Evolutionary conservation across 2,329 filamentous ascomycete genomes (phyloP), one percentile per base, ranked within the genome.

Genomic region (Fusarium aywerte): DNA sequence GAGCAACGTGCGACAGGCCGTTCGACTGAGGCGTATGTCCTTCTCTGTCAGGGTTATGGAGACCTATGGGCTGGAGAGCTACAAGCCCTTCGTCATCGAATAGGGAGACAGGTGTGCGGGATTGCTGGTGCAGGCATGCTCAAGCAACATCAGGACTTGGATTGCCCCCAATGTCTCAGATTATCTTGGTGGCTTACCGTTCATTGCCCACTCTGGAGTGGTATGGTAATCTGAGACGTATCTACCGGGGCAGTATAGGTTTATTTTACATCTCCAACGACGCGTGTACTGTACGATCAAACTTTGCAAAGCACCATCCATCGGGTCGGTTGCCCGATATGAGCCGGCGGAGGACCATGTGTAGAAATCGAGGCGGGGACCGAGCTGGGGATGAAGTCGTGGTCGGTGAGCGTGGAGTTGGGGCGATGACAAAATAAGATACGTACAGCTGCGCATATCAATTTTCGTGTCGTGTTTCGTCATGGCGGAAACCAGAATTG

Each of bases 41-140:
- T 45, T 59, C 50, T 57, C 45, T 62, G 57, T 60, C 57, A 54
- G 62, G 57, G 61, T 23, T 57, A 51, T 36, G 47, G 54, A 48
- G 50, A 38, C 45, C 45, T 38, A 44, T 49, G 32, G 40, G 35
- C 39, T 55, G 43, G 38, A 58, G 35, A 58, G 38, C 36, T 58
- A 43, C 47, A 58, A 59, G 50, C 36, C 53, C 43, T 51, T 49
- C 39, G 10, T 36, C 35, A 40, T 50, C 68, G 62, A 70, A 70
- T 70, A 58, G 57, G 53, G 36, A 61, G 25, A 16, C 27, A 51
- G 50, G 20, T 35, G 48, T 56, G 54, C 36, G 31, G 21, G 44
- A 64, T 65, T 68, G 67, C 64, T 65, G 64, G 64, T 66, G 59
- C 56, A 56, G 51, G 55, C 43, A 56, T 52, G 32, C 31, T 48